Percentiles rank a stretch among this genome's conserved stretches.
Evolutionary conservation across 441 rosid genomes (phyloP).

Genomic region (Breynia disticha): DNA sequence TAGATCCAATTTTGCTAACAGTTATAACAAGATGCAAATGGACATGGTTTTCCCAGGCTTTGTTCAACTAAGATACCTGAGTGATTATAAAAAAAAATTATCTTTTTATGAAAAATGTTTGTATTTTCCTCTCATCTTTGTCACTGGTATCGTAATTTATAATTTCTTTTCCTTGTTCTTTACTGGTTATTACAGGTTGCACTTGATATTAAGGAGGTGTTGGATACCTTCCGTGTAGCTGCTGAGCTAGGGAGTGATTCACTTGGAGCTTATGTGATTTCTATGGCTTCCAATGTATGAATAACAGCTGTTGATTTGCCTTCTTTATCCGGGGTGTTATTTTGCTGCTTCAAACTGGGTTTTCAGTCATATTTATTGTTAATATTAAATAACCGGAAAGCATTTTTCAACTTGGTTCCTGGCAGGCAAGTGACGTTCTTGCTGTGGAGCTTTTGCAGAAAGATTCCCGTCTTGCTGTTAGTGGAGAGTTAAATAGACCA

Average conservation of each 20-base stretch:
- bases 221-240: constrained; percentile 85
- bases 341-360: neutral
- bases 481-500: constrained; percentile 84
- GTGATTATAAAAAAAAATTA: too few species aligned
- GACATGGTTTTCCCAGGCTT: too few species aligned
- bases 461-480: constrained; percentile 83
- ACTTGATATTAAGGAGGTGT: constrained; percentile 73
- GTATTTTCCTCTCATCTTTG: neutral
- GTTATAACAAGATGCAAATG: too few species aligned
- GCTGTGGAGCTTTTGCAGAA: constrained; percentile 96
- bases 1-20: too few species aligned
- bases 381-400: constrained; percentile 11
- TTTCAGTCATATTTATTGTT: neutral
- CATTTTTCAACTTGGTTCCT: constrained; percentile 15
- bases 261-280: constrained; percentile 96
- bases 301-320: constrained; percentile 12
- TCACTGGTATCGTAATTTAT: constrained; percentile 2
- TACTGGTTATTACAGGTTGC: constrained; percentile 48
- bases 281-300: constrained; percentile 93
- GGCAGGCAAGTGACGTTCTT: constrained; percentile 91
- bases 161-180: too few species aligned
- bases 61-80: too few species aligned
- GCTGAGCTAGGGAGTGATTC: constrained; percentile 94
- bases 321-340: neutral
- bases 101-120: too few species aligned